Evolutionary conservation across 2,329 filamentous ascomycete species (phyloP).

Genomic region (Emergomyces orientalis): DNA sequence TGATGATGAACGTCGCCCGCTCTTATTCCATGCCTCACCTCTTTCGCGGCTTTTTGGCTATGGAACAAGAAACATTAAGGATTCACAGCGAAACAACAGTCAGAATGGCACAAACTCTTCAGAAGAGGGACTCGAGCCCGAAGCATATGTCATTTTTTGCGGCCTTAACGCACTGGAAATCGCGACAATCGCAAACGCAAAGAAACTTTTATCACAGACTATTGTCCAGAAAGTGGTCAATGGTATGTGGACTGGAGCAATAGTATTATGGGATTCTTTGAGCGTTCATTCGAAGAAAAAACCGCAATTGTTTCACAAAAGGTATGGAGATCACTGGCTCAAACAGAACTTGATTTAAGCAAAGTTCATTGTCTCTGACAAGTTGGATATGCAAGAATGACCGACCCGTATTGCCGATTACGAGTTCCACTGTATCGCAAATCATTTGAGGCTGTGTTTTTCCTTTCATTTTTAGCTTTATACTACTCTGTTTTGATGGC

Average conservation of each 20-base stretch:
- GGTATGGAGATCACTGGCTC: constrained; percentile 20
- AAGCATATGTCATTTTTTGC: constrained; percentile 56
- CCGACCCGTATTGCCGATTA: constrained; percentile 65
- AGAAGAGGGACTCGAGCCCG: constrained; percentile 9
- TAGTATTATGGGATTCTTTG: constrained; percentile 78
- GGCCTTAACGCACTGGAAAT: constrained; percentile 81
- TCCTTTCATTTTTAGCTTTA: constrained; percentile 62
- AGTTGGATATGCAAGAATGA: constrained; percentile 36
- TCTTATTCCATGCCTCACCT: constrained; percentile 3
- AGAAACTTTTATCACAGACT: constrained; percentile 72
- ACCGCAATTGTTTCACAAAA: constrained; percentile 63
- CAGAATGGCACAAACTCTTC: constrained; percentile 1
- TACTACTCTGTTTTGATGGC: constrained; percentile 83
- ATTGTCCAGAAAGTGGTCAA: constrained; percentile 76
- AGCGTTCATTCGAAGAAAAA: constrained; percentile 63
- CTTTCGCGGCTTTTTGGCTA: constrained; percentile 3
- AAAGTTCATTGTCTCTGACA: background rate
- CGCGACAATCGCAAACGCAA: constrained; percentile 68
- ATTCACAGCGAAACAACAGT: constrained; percentile 17
- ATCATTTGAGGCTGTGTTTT: constrained; percentile 73
- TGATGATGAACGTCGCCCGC: background rate
- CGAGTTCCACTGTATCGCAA: constrained; percentile 79
- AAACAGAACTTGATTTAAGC: background rate
- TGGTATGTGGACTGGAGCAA: constrained; percentile 76
- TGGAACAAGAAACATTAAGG: background rate